These are phyloP conservation scores for Carnegiea gigantea DNA, from an alignment of 179 eudicot species.

Conservation along the genomic window DNA sequence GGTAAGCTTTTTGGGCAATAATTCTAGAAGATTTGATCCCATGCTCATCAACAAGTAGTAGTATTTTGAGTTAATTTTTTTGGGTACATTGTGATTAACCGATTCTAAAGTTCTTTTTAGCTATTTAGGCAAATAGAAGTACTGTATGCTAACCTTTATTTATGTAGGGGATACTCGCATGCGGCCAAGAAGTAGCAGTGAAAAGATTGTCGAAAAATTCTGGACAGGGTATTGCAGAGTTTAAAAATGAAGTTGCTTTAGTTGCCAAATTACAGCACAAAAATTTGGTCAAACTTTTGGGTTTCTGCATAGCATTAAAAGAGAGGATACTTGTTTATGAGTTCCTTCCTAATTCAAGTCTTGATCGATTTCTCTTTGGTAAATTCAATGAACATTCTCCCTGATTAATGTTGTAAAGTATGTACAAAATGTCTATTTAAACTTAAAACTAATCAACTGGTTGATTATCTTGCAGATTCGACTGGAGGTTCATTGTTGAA, in stretches of 20 bases:
- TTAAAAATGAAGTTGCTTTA: neutral
- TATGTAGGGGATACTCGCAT: neutral
- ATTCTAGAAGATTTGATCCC: no score
- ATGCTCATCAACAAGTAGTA: no score
- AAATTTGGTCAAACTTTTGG: neutral
- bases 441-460: neutral
- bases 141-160: neutral
- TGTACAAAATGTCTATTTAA: no score
- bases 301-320: neutral
- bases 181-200: neutral
- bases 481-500: neutral
- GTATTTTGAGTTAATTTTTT: no score
- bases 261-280: conserved; percentile 1
- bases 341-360: neutral
- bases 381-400: neutral
- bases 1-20: neutral
- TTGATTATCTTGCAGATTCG: neutral
- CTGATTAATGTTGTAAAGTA: no score
- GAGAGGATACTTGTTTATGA: neutral
- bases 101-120: no score
- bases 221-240: neutral
- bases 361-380: neutral
- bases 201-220: neutral
- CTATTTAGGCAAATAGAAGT: neutral
- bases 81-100: neutral